These are phyloP conservation scores for Xylaria sp. DNA, from an alignment of 2,329 filamentous ascomycete species.

Conservation along the genomic window DNA sequence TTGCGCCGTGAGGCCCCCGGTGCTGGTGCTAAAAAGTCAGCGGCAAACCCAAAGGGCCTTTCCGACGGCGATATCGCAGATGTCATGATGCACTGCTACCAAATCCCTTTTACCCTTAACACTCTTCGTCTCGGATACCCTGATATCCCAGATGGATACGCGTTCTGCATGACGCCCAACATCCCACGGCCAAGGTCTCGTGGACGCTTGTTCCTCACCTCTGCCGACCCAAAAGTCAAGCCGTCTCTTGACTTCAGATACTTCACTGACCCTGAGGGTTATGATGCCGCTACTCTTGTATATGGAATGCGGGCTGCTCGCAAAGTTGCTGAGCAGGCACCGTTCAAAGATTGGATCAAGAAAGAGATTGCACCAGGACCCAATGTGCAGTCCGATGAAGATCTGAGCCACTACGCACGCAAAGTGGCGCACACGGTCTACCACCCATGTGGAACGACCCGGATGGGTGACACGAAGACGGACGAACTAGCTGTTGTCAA, in stretches of 20 bases:
- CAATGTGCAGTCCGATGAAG: conserved; percentile 75
- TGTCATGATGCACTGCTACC: conserved; percentile 97
- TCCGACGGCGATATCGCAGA: conserved; percentile 78
- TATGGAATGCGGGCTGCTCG: conserved; percentile 79
- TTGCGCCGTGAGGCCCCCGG: conserved; percentile 77
- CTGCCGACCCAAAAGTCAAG: conserved; percentile 75
- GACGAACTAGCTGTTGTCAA: conserved; percentile 84
- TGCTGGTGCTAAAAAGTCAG: conserved; percentile 60
- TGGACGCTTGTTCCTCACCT: conserved; percentile 78
- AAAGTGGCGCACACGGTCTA: conserved; percentile 87
- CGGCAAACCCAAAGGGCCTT: conserved; percentile 55
- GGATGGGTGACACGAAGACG: conserved; percentile 77
- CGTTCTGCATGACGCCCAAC: conserved; percentile 93
- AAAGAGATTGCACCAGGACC: conserved; percentile 81
- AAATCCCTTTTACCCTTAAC: conserved; percentile 90
- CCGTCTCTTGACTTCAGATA: conserved; percentile 87
- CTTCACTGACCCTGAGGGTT: conserved; percentile 85
- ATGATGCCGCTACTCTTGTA: conserved; percentile 82
- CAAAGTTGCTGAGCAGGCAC: conserved; percentile 73
- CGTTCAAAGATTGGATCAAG: conserved; percentile 85
- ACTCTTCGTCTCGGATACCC: conserved; percentile 78
- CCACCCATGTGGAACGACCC: conserved; percentile 86
- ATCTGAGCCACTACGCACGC: conserved; percentile 80
- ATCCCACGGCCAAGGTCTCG: conserved; percentile 82
- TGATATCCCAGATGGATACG: conserved; percentile 69